Evolutionary conservation across 2,329 filamentous ascomycete species (phyloP).

Genomic region (Tothia fuscella): DNA sequence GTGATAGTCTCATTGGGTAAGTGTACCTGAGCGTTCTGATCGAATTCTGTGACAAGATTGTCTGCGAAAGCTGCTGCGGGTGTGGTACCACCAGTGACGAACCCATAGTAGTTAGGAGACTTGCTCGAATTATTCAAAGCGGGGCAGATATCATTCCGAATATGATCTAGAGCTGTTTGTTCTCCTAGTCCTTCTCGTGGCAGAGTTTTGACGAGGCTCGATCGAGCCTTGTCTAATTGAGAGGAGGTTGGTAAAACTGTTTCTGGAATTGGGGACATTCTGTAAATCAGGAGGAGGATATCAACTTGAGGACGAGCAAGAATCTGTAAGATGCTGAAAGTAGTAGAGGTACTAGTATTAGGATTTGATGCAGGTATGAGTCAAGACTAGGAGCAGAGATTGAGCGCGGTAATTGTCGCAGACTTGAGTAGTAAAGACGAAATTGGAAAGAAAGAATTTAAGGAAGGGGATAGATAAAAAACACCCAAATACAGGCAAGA

Average conservation of each 20-base stretch:
- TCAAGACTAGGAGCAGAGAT: no score
- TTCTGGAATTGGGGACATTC: no score
- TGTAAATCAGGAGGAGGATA: no score
- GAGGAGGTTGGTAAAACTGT: conserved; percentile 25
- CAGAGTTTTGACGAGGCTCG: conserved; percentile 25
- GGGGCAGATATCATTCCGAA: conserved; percentile 34
- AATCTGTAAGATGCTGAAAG: no score
- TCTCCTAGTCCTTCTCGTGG: conserved; percentile 32
- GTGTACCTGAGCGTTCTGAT: conserved; percentile 80
- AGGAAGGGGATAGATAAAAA: no score
- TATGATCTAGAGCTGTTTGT: conserved; percentile 29
- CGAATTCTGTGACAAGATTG: conserved; percentile 65
- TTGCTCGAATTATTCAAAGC: conserved; percentile 55
- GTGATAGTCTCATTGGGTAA: conserved; percentile 62
- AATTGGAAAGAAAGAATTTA: no score
- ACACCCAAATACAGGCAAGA: no score
- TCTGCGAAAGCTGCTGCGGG: conserved; percentile 74
- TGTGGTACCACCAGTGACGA: conserved; percentile 72
- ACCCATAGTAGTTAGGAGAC: conserved; percentile 59
- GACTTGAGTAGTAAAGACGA: no score
- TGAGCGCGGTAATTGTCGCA: no score
- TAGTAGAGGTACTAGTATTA: no score
- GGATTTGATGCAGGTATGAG: no score
- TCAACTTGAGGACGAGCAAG: no score
- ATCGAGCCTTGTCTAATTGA: conserved; percentile 21